A percentile compares a stretch with the other conserved stretches of the same genome.
These are phyloP conservation scores for Lactifluus pinguis DNA, from an alignment of 768 basidiomycete genomes.

Conservation along the genomic window DNA sequence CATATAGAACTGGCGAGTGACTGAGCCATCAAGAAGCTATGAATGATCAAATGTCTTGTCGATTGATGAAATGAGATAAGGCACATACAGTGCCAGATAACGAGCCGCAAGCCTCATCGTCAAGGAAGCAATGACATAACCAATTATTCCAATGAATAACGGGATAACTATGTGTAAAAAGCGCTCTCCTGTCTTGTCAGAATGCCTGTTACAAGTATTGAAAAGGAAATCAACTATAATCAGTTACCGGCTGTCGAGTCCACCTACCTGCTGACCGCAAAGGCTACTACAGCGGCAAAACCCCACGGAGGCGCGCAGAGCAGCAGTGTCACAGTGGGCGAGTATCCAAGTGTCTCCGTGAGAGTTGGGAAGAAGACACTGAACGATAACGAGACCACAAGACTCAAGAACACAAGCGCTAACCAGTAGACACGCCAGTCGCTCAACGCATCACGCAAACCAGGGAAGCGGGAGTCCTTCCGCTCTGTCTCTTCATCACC, in stretches of 20 bases:
- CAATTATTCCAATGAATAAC: constrained; percentile 52
- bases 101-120: constrained; percentile 55
- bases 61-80: background rate
- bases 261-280: constrained; percentile 40
- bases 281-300: constrained; percentile 49
- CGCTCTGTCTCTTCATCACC: constrained; percentile 38
- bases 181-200: constrained; percentile 62
- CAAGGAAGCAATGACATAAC: constrained; percentile 55
- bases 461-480: constrained; percentile 30
- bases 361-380: constrained; percentile 77
- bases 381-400: constrained; percentile 61
- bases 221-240: background rate
- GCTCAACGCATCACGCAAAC: constrained; percentile 48
- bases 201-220: constrained; percentile 38
- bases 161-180: constrained; percentile 55
- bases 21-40: constrained; percentile 69
- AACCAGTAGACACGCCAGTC: constrained; percentile 88
- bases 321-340: constrained; percentile 51
- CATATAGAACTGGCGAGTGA: constrained; percentile 65
- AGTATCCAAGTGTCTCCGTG: constrained; percentile 60
- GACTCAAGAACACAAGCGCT: constrained; percentile 50
- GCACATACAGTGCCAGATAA: constrained; percentile 53
- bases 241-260: background rate
- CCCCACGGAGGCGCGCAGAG: constrained; percentile 75
- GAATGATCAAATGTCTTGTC: background rate